Evolutionary conservation across 2,329 filamentous ascomycete genomes (phyloP).

Genomic region (Hymenoscyphus linearis): DNA sequence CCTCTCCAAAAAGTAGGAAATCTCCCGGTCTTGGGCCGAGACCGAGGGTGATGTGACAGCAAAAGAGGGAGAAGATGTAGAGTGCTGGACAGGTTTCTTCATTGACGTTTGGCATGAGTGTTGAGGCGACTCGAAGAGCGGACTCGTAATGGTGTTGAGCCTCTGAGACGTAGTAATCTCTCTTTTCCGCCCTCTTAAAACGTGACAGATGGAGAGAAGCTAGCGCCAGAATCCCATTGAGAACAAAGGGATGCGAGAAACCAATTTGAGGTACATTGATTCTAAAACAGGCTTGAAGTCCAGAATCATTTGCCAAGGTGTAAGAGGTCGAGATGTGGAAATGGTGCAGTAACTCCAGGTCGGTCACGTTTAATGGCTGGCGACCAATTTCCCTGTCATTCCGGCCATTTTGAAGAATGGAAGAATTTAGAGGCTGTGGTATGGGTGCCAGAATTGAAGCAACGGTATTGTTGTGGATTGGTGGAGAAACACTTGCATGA

Average conservation of each 20-base stretch:
- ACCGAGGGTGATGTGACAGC: constrained; percentile 33
- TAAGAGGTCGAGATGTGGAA: constrained; percentile 18
- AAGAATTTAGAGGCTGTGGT: background rate
- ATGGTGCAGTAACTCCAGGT: constrained; percentile 21
- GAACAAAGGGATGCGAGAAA: constrained; percentile 15
- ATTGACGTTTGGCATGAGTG: constrained; percentile 31
- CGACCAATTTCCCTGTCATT: background rate
- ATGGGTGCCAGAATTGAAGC: background rate
- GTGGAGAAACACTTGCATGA: background rate
- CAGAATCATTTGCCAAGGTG: constrained; percentile 13
- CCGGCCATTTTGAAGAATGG: background rate
- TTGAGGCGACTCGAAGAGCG: constrained; percentile 23
- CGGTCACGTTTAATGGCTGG: constrained; percentile 13
- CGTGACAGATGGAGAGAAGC: constrained; percentile 41
- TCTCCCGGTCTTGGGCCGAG: constrained; percentile 32
- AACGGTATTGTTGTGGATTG: background rate
- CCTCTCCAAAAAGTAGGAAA: constrained; percentile 33
- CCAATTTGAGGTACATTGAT: constrained; percentile 15
- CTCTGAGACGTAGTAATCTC: constrained; percentile 34
- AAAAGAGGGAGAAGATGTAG: constrained; percentile 35
- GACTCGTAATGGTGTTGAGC: constrained; percentile 33
- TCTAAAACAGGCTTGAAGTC: constrained; percentile 15
- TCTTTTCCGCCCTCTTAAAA: constrained; percentile 31
- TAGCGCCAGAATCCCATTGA: constrained; percentile 12
- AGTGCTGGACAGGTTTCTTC: constrained; percentile 31